Evolutionary conservation across 2,329 filamentous ascomycete genomes (phyloP), one percentile per base, ranked within the genome.

Genomic region (Neonectria neomacrospora): DNA sequence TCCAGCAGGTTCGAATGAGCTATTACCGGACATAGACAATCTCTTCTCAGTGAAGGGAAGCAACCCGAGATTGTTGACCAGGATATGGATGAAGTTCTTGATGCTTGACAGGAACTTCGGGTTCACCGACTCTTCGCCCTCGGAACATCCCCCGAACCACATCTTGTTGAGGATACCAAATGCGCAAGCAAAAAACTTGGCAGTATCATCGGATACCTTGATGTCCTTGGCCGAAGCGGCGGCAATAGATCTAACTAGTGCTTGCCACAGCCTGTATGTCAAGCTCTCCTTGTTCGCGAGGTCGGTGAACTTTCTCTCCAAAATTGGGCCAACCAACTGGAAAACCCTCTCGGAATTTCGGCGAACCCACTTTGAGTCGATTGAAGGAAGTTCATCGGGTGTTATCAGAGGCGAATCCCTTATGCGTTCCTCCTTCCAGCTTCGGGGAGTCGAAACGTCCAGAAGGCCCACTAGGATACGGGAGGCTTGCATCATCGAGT

Each of bases 331-430:
- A 8, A 89, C 84, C 9, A 90, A 80, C 3, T 84, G 77, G 34
- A 97, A 86, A 5, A 97, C 84, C 45, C 83, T 84, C 1, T 81
- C 75, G 5, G 91, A 81, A 65, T 92, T 93, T 62, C 87, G 90
- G 56, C 95, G 88, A 12, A 96, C 83, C 96, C 96, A 99, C 81
- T 91, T 93, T 5, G 91, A 84, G 72, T 98, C 94, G 7, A 98
- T 81, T 7, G 90, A 82, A 6, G 94, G 92, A n/a, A 99, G 82
- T 63, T 97, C 93, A n/a, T 90, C 87, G 0, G 90, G 84, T 54
- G 83, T 85, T 56, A 88, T 79, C 32, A 89, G 77, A 3, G 86
- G 80, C 16, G 80, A 78, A 20, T 91, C 87, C 62, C 88, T 83
- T 10, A 92, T 90, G 54, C 90, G 89, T 65, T 91, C 88, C 67